These are phyloP conservation scores for Brassica cretica DNA, from an alignment of 345 rosid genomes.

Conservation along the genomic window DNA sequence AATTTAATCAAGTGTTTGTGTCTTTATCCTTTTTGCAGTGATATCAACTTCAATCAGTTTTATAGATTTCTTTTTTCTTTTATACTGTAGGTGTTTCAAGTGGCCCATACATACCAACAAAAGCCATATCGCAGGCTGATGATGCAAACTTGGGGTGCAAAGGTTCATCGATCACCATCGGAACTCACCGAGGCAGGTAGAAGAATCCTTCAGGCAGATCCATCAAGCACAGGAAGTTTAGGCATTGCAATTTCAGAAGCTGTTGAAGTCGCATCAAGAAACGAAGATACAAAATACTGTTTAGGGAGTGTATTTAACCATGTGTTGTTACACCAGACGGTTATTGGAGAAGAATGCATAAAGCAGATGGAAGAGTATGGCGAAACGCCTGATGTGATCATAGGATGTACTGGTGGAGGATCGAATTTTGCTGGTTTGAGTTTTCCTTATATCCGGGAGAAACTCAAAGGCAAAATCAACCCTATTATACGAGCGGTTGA, in stretches of 20 bases:
- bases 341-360: slow-evolving; percentile 89
- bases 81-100: slow-evolving; percentile 81
- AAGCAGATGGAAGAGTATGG: slow-evolving; percentile 81
- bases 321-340: slow-evolving; percentile 89
- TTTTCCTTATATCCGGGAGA: slow-evolving; percentile 91
- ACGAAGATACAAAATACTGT: slow-evolving; percentile 78
- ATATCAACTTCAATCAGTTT: too few species aligned
- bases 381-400: slow-evolving; percentile 81
- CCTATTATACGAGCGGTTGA: slow-evolving; percentile 83
- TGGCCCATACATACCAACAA: slow-evolving; percentile 85
- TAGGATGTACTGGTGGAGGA: slow-evolving; percentile 97
- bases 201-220: slow-evolving; percentile 63
- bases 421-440: slow-evolving; percentile 91
- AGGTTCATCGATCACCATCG: slow-evolving; percentile 90
- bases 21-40: too few species aligned
- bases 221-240: slow-evolving; percentile 80
- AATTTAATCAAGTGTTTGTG: slow-evolving; percentile 43
- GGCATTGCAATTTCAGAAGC: slow-evolving; percentile 99
- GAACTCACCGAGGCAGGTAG: slow-evolving; percentile 67
- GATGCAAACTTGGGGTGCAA: slow-evolving; percentile 99
- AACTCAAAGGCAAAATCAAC: slow-evolving; percentile 75
- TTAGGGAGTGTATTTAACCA: slow-evolving; percentile 92
- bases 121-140: slow-evolving; percentile 90
- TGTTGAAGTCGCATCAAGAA: slow-evolving; percentile 77
- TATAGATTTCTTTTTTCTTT: background rate